phyloP scores from a whole-genome alignment of 768 basidiomycete species.

The Naganishia vaughanmartiniae region DNA sequence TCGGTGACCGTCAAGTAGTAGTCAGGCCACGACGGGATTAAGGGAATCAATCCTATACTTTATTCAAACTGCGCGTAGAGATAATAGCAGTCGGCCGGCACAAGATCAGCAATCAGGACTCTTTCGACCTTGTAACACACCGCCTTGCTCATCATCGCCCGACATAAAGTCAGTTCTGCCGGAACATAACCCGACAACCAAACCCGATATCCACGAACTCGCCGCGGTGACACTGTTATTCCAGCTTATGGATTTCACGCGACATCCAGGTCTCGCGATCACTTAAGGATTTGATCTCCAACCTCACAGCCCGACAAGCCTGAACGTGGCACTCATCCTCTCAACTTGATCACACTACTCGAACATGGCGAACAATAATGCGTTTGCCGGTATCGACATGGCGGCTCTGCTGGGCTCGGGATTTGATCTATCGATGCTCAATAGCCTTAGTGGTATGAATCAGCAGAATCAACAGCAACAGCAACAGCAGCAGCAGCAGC shows the following conservation, averaged over 20 bases:
- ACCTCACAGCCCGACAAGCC: neutral
- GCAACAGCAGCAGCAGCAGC: neutral
- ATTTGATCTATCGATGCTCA: slow-evolving; percentile 17
- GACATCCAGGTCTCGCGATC: neutral
- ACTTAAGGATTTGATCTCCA: neutral
- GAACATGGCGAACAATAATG: slow-evolving; percentile 22
- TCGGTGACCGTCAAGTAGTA: too few relatives aligned
- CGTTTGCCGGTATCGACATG: slow-evolving; percentile 4
- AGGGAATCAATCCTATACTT: too few relatives aligned
- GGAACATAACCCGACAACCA: neutral
- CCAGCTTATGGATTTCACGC: neutral
- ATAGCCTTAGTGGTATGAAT: slow-evolving; percentile 1
- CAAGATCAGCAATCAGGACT: too few relatives aligned
- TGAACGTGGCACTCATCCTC: neutral
- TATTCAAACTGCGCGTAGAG: too few relatives aligned
- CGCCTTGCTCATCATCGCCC: too few relatives aligned
- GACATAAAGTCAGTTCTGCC: neutral
- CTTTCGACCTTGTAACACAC: too few relatives aligned
- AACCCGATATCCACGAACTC: neutral
- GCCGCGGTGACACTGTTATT: neutral
- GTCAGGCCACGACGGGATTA: too few relatives aligned
- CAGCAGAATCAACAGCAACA: slow-evolving; percentile 12
- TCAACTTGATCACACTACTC: neutral
- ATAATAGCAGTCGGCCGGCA: too few relatives aligned
- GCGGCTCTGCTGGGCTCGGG: slow-evolving; percentile 9